phyloP scores from a whole-genome alignment of 106 monocot genomes.

The Allium cepa region DNA sequence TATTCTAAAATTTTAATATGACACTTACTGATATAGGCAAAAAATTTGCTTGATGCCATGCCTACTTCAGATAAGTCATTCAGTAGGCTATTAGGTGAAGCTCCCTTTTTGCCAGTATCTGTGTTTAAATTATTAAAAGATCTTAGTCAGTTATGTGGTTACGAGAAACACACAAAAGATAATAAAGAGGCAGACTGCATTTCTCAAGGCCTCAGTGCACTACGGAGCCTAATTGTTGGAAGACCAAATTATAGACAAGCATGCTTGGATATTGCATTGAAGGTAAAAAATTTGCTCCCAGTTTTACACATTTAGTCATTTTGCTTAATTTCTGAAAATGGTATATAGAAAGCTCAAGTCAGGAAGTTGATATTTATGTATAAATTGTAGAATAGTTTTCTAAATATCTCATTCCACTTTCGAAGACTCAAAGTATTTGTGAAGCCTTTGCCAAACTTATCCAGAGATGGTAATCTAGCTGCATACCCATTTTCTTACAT shows the following conservation, averaged over 20 bases:
- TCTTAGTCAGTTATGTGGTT: slow-evolving; percentile 42
- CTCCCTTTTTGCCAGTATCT: slow-evolving; percentile 70
- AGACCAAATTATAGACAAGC: slow-evolving; percentile 52
- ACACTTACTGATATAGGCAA: slow-evolving; percentile 35
- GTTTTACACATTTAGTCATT: too few relatives aligned
- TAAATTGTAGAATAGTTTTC: too few relatives aligned
- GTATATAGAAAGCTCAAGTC: too few relatives aligned
- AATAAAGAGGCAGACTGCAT: slow-evolving; percentile 70
- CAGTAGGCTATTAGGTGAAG: slow-evolving; percentile 75
- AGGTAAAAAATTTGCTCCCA: slow-evolving; percentile 17
- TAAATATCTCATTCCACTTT: too few relatives aligned
- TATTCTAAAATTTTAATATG: too few relatives aligned
- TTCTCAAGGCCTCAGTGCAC: slow-evolving; percentile 78
- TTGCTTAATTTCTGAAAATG: too few relatives aligned
- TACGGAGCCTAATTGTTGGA: slow-evolving; percentile 78
- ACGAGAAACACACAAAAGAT: slow-evolving; percentile 49
- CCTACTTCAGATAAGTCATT: slow-evolving; percentile 95
- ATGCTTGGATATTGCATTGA: slow-evolving; percentile 77
- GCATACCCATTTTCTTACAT: too few relatives aligned
- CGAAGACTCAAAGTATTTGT: too few relatives aligned
- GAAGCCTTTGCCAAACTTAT: too few relatives aligned
- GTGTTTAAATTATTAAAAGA: slow-evolving; percentile 65
- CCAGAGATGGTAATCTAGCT: too few relatives aligned
- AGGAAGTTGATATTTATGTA: too few relatives aligned
- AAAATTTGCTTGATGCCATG: slow-evolving; percentile 51